Evolutionary conservation across 163 green algal species (phyloP).

Genomic region (Smithsoniella earleae): DNA sequence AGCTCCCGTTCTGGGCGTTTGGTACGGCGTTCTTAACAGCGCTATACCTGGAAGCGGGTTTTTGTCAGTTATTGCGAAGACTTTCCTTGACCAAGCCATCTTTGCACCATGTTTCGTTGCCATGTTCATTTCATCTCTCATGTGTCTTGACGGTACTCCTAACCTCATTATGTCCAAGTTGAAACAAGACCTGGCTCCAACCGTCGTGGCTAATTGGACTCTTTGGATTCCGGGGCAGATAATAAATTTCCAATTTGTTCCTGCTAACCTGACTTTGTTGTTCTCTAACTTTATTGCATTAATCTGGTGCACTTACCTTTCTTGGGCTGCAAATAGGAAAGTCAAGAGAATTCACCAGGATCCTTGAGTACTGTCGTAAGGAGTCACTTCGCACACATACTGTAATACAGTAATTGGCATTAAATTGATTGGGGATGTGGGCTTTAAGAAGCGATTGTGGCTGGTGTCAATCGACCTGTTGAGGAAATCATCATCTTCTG

Average conservation of each 20-base stretch:
- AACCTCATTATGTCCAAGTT: conserved; percentile 7
- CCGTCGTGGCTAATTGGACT: conserved; percentile 8
- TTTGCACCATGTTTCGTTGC: conserved; percentile 14
- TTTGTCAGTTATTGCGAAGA: neutral
- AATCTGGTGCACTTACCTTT: conserved; percentile 26
- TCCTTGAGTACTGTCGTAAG: too few species aligned
- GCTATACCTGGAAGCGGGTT: neutral
- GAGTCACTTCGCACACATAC: too few species aligned
- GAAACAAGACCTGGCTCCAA: conserved; percentile 1
- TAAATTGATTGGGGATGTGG: too few species aligned
- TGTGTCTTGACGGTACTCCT: conserved; percentile 9
- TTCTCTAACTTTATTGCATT: conserved; percentile 25
- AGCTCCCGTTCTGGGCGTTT: conserved; percentile 1
- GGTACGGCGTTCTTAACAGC: neutral
- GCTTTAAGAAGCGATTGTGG: too few species aligned
- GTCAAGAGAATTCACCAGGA: neutral
- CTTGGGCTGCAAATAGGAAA: conserved; percentile 18
- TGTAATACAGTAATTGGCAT: too few species aligned
- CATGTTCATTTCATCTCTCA: conserved; percentile 21
- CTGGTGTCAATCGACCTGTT: too few species aligned
- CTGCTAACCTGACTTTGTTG: neutral
- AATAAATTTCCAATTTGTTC: conserved; percentile 28
- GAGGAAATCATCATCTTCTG: too few species aligned
- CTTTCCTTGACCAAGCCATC: conserved; percentile 5
- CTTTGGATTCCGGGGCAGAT: conserved; percentile 24